Evolutionary conservation across 2,329 filamentous ascomycete genomes (phyloP).

Genomic region (Penicillium crustosum): DNA sequence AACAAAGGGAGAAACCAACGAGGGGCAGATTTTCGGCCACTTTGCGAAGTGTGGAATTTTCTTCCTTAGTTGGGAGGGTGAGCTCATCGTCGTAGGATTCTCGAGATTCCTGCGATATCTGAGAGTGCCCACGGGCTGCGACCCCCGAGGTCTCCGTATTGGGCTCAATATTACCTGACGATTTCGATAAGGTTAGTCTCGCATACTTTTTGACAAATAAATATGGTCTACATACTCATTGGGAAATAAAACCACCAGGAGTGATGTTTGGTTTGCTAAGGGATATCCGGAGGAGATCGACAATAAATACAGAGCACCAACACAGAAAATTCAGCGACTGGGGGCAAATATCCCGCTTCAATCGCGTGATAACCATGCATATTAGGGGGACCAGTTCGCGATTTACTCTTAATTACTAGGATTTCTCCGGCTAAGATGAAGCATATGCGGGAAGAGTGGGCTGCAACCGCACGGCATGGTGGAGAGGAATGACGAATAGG

Average conservation of each 20-base stretch:
- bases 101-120: neutral
- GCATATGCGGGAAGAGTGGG: neutral
- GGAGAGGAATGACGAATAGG: neutral
- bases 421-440: neutral
- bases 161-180: neutral
- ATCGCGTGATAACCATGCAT: neutral
- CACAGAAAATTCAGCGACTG: neutral
- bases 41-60: conserved; percentile 47
- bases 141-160: neutral
- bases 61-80: conserved; percentile 50
- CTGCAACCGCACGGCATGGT: neutral
- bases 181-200: neutral
- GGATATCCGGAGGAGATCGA: neutral
- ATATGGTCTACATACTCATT: neutral
- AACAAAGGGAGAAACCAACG: conserved; percentile 57
- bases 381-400: fast-evolving
- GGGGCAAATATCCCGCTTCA: neutral
- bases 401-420: neutral
- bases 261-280: neutral
- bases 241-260: neutral
- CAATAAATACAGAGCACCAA: neutral
- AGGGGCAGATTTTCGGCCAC: conserved; percentile 53
- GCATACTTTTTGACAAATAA: neutral
- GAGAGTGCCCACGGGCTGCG: neutral
- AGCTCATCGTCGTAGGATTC: conserved; percentile 19